Base-by-base conservation (phyloP, 1,284 basidiomycete species). In the Mycosarcoma mackinlayi region DNA sequence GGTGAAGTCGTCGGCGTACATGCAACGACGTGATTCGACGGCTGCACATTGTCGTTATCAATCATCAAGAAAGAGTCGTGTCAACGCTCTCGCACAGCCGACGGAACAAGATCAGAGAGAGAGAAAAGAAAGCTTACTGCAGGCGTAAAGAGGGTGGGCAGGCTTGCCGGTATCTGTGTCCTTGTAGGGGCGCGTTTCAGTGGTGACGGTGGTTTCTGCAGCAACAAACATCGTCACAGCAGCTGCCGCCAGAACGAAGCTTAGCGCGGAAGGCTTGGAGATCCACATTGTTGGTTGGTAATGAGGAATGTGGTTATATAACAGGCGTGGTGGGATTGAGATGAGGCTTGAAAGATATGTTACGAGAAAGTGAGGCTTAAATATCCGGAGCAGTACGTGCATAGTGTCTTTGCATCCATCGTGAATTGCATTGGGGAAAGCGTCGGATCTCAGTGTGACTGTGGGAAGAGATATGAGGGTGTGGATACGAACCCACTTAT, bases 41-140 rank as follows among this genome's bases (percentile, higher is more conserved):
- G 37, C 37, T 38, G 37, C 19, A 38, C 8, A 19, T 9, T 19
- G 37, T 6, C n/a, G 21, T 19, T 2, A 19, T 19, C n/a, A n/a
- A 27, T 24, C 6, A 10, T 14, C 9, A 38, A 38, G 19, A 19
- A 23, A 6, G 37, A 19, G 4, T 8, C 18, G 8, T 21, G 33
- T 38, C 18, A 38, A 31, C 8, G 30, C 7, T 31, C 8, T 38
- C 37, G 16, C 7, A 23, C 5, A 10, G 37, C 6, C 9, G 23
- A 23, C 19, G 23, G 37, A 10, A 9, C 8, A 39, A 21, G 37
- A 21, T 9, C 18, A 23, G 28, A 19, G 31, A 5, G 44, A 19
- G 10, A 31, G n/a, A 18, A 31, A 30, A 11, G 10, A 10, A 37
- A n/a, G n/a, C 45, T 35, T 27, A 47, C 45, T 21, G 45, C 45